A percentile compares a stretch with the other conserved stretches of the same genome.
Evolutionary conservation across 208 protist genomes (phyloP).

Genomic region (Entamoeba histolytica): DNA sequence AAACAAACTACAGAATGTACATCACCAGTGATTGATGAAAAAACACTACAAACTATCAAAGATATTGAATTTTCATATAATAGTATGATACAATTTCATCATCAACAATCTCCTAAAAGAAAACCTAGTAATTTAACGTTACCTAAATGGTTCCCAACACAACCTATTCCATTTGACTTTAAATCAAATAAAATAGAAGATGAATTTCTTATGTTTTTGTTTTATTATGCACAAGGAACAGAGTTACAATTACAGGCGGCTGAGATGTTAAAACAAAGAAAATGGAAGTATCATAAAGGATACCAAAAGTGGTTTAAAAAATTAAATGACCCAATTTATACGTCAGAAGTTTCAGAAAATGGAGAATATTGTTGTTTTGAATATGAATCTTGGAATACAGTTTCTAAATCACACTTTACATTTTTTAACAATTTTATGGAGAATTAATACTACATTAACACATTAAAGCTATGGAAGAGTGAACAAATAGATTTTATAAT

Average conservation of each 20-base stretch:
- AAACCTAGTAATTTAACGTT: not conserved
- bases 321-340: not conserved
- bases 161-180: not conserved
- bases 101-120: not conserved
- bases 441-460: not conserved
- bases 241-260: not conserved
- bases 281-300: slow-evolving; percentile 2
- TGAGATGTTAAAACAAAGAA: not conserved
- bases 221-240: not conserved
- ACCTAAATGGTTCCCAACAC: not conserved
- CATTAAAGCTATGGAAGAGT: too few relatives aligned
- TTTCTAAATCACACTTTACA: not conserved
- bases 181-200: not conserved
- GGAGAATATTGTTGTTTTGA: slow-evolving; percentile 3
- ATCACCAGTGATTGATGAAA: too few relatives aligned
- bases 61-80: not conserved
- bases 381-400: not conserved
- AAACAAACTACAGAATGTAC: not conserved
- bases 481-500: too few relatives aligned
- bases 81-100: not conserved
- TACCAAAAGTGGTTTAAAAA: not conserved
- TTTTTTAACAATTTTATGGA: not conserved
- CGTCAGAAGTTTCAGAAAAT: not conserved
- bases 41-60: not conserved
- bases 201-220: slow-evolving; percentile 1